Percentiles rank a stretch among this genome's conserved stretches.
Evolutionary conservation across 441 rosid species (phyloP).

Genomic region (Adansonia rubrostipa): DNA sequence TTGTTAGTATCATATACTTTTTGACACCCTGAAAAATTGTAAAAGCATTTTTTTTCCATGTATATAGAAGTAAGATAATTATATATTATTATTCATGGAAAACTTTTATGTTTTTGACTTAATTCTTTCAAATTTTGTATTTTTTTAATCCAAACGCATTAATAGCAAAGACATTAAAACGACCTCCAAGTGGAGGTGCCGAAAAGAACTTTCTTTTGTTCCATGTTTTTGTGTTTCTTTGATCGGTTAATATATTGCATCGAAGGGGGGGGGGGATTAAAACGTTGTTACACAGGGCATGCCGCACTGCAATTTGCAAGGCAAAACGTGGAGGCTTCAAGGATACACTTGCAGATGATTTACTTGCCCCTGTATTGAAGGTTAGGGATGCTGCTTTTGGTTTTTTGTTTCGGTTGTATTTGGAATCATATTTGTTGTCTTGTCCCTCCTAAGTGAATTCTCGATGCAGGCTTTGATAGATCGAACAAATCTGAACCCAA

Average conservation of each 20-base stretch:
- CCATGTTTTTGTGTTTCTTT: slow-evolving; percentile 17
- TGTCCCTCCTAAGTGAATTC: neutral
- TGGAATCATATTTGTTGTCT: neutral
- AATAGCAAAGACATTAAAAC: neutral
- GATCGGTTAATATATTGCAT: slow-evolving; percentile 6
- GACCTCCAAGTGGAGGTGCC: neutral
- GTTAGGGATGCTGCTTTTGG: slow-evolving; percentile 34
- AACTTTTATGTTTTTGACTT: too few species aligned
- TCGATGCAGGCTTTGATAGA: slow-evolving; percentile 57
- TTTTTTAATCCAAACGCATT: neutral
- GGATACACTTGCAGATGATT: slow-evolving; percentile 70
- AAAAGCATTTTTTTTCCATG: neutral
- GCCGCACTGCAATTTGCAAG: slow-evolving; percentile 76
- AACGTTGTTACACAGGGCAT: slow-evolving; percentile 46
- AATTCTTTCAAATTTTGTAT: neutral
- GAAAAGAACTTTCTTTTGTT: neutral
- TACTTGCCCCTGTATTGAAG: slow-evolving; percentile 69
- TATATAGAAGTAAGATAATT: neutral
- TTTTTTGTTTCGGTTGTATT: neutral
- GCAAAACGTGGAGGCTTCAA: slow-evolving; percentile 77
- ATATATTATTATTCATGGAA: neutral
- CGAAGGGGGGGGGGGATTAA: neutral
- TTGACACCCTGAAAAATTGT: neutral
- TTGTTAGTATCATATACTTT: too few species aligned
- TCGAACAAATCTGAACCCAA: slow-evolving; percentile 57